Percentiles rank a stretch among this genome's conserved stretches.
Evolutionary conservation across 2,329 filamentous ascomycete species (phyloP).

Genomic region (Penicillium olsonii): DNA sequence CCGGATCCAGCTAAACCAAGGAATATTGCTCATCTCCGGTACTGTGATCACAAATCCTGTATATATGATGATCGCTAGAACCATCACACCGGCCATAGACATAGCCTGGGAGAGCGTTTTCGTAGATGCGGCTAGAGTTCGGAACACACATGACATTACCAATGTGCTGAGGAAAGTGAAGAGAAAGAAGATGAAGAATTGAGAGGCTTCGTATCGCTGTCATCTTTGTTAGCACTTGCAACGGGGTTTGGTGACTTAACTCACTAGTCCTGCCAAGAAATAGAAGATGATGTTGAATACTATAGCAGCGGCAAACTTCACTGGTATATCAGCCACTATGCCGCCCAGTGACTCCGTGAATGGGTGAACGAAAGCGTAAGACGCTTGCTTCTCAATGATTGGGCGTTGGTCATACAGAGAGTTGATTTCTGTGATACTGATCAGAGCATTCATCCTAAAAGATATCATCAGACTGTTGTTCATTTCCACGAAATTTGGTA

Average conservation of each 20-base stretch:
- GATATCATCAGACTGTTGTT: not conserved
- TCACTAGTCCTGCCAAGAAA: slow-evolving; percentile 60
- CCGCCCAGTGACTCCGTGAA: slow-evolving; percentile 64
- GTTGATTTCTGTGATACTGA: slow-evolving; percentile 3
- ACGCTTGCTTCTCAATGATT: slow-evolving; percentile 87
- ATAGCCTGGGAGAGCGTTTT: slow-evolving; percentile 66
- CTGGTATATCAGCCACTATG: not conserved
- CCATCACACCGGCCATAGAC: slow-evolving; percentile 54
- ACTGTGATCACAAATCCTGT: slow-evolving; percentile 67
- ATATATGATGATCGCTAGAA: slow-evolving; percentile 63
- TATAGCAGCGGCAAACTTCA: not conserved
- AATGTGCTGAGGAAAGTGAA: slow-evolving; percentile 37
- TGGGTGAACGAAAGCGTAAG: slow-evolving; percentile 88
- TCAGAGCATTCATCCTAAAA: not conserved
- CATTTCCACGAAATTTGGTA: not conserved
- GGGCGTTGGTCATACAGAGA: slow-evolving; percentile 50
- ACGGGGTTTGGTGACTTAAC: not conserved
- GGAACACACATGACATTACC: slow-evolving; percentile 60
- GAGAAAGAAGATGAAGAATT: slow-evolving; percentile 4
- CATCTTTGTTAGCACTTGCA: not conserved
- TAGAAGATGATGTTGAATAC: slow-evolving; percentile 1
- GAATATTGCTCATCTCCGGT: slow-evolving; percentile 47
- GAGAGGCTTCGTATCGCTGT: slow-evolving; percentile 30
- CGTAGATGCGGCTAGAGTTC: slow-evolving; percentile 60
- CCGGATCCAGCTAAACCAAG: slow-evolving; percentile 68